A percentile compares a stretch with the other conserved stretches of the same genome.
phyloP scores from a whole-genome alignment of 106 monocot species.

The Allium cepa region DNA sequence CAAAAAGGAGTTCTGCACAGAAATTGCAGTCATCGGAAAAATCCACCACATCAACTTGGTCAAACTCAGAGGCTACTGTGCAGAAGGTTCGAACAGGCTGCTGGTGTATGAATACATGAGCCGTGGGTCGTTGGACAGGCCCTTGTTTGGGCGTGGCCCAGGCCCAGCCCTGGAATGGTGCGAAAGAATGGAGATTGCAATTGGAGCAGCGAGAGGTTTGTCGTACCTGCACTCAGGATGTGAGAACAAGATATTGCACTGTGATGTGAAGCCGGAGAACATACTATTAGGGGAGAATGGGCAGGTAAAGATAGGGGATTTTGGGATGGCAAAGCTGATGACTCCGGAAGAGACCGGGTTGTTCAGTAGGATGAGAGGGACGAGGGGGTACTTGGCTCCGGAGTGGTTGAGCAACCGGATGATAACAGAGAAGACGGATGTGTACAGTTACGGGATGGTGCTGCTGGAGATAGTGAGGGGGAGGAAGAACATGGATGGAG shows the following conservation, averaged over 20 bases:
- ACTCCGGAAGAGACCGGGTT: slow-evolving; percentile 58
- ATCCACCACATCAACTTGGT: slow-evolving; percentile 90
- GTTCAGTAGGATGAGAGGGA: slow-evolving; percentile 88
- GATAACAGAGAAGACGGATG: slow-evolving; percentile 78
- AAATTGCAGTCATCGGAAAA: slow-evolving; percentile 87
- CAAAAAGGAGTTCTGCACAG: slow-evolving; percentile 76
- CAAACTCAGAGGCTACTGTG: slow-evolving; percentile 77
- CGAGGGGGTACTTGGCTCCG: slow-evolving; percentile 87
- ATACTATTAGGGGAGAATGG: background rate
- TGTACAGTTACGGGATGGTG: slow-evolving; percentile 96
- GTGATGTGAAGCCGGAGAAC: slow-evolving; percentile 1
- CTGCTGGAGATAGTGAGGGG: slow-evolving; percentile 78
- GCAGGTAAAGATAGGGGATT: slow-evolving; percentile 80
- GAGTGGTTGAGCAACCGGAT: slow-evolving; percentile 88
- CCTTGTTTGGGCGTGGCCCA: slow-evolving; percentile 38
- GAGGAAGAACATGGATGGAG: slow-evolving; percentile 38
- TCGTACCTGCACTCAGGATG: slow-evolving; percentile 84
- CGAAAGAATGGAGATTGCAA: slow-evolving; percentile 60
- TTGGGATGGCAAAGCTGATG: slow-evolving; percentile 84
- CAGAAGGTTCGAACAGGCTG: slow-evolving; percentile 36
- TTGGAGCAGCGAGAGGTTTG: slow-evolving; percentile 76
- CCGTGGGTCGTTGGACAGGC: slow-evolving; percentile 68
- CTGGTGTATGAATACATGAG: slow-evolving; percentile 97
- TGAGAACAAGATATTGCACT: slow-evolving; percentile 23
- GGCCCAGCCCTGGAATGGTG: slow-evolving; percentile 75